Percentiles rank a stretch among this genome's conserved stretches.
Evolutionary conservation across 768 basidiomycete genomes (phyloP).

Genomic region (Suillus variegatus): DNA sequence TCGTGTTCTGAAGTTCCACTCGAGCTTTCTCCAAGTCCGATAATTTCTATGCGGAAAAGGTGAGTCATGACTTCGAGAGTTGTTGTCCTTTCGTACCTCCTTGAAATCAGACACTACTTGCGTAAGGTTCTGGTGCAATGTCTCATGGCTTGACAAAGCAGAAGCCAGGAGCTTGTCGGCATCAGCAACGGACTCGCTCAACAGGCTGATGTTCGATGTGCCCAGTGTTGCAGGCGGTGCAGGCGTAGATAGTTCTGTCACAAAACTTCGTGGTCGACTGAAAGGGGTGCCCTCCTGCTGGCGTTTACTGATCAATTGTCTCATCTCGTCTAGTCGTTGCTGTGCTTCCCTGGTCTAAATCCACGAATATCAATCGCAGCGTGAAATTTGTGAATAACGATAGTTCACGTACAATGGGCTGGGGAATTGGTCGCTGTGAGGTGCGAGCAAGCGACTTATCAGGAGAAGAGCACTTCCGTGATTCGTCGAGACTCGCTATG

Average conservation of each 20-base stretch:
- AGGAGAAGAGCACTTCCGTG: conserved; percentile 56
- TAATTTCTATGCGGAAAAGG: conserved; percentile 45
- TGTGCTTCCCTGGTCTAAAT: conserved; percentile 71
- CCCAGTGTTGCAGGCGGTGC: conserved; percentile 22
- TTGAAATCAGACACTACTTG: conserved; percentile 52
- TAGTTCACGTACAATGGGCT: conserved; percentile 41
- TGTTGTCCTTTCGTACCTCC: conserved; percentile 45
- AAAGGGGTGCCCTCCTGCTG: conserved; percentile 54
- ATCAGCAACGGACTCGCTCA: conserved; percentile 57
- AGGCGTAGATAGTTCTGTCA: conserved; percentile 19
- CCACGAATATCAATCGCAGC: conserved; percentile 9
- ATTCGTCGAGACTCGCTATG: conserved; percentile 28
- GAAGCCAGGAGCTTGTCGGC: conserved; percentile 57
- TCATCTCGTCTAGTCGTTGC: conserved; percentile 83
- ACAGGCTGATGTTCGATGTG: conserved; percentile 17
- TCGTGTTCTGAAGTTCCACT: conserved; percentile 66
- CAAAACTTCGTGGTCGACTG: conserved; percentile 43
- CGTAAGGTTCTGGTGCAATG: conserved; percentile 52
- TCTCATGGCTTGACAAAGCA: conserved; percentile 55
- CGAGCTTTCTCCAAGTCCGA: conserved; percentile 63
- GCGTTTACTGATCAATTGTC: conserved; percentile 65
- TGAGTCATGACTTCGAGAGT: conserved; percentile 4
- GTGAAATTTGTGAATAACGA: conserved; percentile 6
- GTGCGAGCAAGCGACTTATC: conserved; percentile 50
- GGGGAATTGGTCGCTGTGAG: conserved; percentile 41